phyloP scores from a whole-genome alignment of 805 yeast species.

The Jamesozyma lodderae region DNA sequence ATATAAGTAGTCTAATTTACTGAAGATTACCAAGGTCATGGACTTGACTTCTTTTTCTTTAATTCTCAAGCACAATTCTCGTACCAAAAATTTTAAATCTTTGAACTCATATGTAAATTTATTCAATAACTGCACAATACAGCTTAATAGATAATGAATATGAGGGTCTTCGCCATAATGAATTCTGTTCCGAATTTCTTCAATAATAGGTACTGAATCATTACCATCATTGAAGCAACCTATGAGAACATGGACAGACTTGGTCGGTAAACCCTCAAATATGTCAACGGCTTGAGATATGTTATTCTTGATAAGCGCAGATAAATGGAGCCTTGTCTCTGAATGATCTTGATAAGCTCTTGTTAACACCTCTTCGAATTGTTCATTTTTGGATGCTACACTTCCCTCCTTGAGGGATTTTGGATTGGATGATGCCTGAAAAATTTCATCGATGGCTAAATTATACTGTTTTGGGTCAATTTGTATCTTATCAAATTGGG shows the following conservation, averaged over 20 bases:
- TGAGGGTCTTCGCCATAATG: slow-evolving; percentile 15
- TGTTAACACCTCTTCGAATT: slow-evolving; percentile 16
- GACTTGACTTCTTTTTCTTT: slow-evolving; percentile 15
- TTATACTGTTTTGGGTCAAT: slow-evolving; percentile 12
- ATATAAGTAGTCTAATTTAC: slow-evolving; percentile 11
- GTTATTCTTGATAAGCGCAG: slow-evolving; percentile 10
- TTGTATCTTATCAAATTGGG: slow-evolving; percentile 10
- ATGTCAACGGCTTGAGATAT: slow-evolving; percentile 13
- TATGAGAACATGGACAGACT: slow-evolving; percentile 16
- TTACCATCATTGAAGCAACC: slow-evolving; percentile 16
- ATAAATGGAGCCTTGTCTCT: slow-evolving; percentile 15
- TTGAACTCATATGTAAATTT: slow-evolving; percentile 22
- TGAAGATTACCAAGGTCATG: slow-evolving; percentile 16
- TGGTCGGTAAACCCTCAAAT: slow-evolving; percentile 15
- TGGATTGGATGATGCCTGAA: slow-evolving; percentile 3
- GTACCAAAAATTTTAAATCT: slow-evolving; percentile 19
- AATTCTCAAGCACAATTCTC: slow-evolving; percentile 18
- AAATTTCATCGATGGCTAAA: slow-evolving; percentile 13
- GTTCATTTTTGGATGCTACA: slow-evolving; percentile 1
- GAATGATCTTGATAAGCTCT: slow-evolving; percentile 25
- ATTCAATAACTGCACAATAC: slow-evolving; percentile 23
- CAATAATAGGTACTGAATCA: slow-evolving; percentile 12
- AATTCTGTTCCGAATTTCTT: slow-evolving; percentile 14
- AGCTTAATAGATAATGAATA: slow-evolving; percentile 14
- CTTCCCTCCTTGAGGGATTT: neutral